Evolutionary conservation across 192 early-diverging fungal genomes (phyloP), one percentile per base, ranked within the genome.

Genomic region (Podila epigama): DNA sequence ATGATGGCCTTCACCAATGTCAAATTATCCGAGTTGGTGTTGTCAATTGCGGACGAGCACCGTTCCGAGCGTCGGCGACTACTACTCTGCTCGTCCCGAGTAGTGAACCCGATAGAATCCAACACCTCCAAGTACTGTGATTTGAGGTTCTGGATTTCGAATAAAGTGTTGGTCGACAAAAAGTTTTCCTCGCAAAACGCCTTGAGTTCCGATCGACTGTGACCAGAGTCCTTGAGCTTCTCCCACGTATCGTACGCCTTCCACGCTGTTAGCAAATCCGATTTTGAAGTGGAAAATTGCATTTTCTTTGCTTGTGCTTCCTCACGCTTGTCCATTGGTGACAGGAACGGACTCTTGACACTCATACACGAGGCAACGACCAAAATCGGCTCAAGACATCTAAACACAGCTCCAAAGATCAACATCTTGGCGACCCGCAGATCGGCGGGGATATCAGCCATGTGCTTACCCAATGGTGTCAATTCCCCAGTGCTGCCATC

Each of bases 351-450:
- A 36, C 82, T 82, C 55, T 86, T 82, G 48, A 87, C 60, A 58
- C 89, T 79, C 84, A 92, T 90, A 62, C 86, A 85, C 29, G 88
- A 86, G 4, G 85, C 91, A 22, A 96, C 77, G 1, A 88, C 87
- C 22, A 96, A 53, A 4, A 91, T 83, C 0, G 91, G 90, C 34
- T 95, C 93, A 2, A 93, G 56, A 15, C 89, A 91, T 35, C 90
- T 82, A 66, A 94, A 90, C 15, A 91, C 80, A 0, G 92, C 87
- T 8, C 89, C 94, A 55, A 89, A 85, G 22, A 96, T 68, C 11
- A 94, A 68, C 82, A 92, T 91, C 68, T 94, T 94, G 81, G 92
- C 92, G 27, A 97, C 73, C 16, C 91, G 81, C 36, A 93, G 59
- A 72, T 97, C 94, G 15, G 87, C 85, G 5, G 95, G 94, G 48